phyloP scores from a whole-genome alignment of 169 alveolate genomes.

The Amoebophrya sp. region DNA sequence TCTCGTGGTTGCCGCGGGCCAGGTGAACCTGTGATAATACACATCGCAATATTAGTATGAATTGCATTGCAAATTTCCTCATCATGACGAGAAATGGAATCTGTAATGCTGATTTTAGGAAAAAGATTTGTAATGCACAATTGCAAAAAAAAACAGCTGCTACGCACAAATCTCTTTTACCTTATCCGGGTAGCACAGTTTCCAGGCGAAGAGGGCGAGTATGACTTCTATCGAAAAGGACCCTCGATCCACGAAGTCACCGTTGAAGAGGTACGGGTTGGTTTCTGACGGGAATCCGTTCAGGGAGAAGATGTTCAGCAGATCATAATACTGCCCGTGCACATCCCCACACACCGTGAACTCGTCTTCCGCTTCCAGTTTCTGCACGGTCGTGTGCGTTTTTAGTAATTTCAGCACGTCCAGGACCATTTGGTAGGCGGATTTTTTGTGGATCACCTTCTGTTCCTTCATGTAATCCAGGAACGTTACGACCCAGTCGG shows the following conservation, averaged over 20 bases:
- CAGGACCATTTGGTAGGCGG: background rate
- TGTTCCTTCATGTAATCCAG: background rate
- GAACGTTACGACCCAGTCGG: background rate
- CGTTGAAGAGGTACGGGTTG: conserved; percentile 97
- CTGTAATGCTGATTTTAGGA: too few relatives aligned
- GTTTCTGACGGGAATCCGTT: conserved; percentile 92
- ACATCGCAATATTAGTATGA: too few relatives aligned
- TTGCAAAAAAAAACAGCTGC: too few relatives aligned
- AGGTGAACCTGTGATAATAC: background rate
- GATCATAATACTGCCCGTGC: conserved; percentile 85
- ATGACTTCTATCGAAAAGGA: conserved; percentile 91
- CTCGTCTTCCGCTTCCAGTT: background rate
- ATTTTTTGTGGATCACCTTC: background rate
- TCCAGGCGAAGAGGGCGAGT: conserved; percentile 45
- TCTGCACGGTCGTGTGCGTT: background rate
- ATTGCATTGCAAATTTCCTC: too few relatives aligned
- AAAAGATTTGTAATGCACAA: too few relatives aligned
- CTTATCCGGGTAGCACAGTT: conserved; percentile 78
- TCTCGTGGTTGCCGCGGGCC: conserved; percentile 96
- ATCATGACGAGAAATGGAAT: too few relatives aligned
- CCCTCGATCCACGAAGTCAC: conserved; percentile 99
- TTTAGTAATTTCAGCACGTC: background rate
- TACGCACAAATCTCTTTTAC: conserved; percentile 18
- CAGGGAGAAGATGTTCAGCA: conserved; percentile 85
- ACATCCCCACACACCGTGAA: background rate